These are phyloP conservation scores for Marasmius sp. DNA, from an alignment of 1,284 basidiomycete genomes.

Conservation along the genomic window DNA sequence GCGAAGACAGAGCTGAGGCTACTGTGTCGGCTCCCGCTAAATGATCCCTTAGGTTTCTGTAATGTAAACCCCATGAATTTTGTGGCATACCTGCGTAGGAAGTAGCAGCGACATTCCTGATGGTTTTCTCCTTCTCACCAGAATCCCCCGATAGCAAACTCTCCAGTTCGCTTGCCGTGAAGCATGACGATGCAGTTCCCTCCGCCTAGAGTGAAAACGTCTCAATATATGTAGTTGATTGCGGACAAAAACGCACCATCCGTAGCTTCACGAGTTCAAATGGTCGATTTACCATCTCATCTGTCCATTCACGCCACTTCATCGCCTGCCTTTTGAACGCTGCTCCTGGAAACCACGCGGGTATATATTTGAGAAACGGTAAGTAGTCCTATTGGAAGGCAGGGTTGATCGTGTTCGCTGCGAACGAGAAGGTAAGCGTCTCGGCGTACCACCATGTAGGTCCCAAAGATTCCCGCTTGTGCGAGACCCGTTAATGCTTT, in stretches of 20 bases:
- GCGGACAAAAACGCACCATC: conserved; percentile 22
- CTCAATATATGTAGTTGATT: neutral
- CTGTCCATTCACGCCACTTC: conserved; percentile 35
- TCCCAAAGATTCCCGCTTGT: conserved; percentile 41
- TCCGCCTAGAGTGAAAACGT: conserved; percentile 16
- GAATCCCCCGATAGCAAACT: conserved; percentile 23
- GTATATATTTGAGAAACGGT: conserved; percentile 36
- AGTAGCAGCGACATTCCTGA: conserved; percentile 44
- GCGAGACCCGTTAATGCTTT: conserved; percentile 32
- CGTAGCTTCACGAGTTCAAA: conserved; percentile 37
- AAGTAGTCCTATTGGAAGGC: conserved; percentile 32
- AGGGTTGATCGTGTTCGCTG: conserved; percentile 11
- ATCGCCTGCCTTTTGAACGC: conserved; percentile 38
- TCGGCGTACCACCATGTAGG: conserved; percentile 37
- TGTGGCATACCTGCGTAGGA: conserved; percentile 35
- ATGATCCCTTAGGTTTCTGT: neutral
- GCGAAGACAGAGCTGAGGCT: conserved; percentile 33
- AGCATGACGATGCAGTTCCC: conserved; percentile 30
- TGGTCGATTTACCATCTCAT: conserved; percentile 39
- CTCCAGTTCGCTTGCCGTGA: conserved; percentile 38
- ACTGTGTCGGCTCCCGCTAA: conserved; percentile 34
- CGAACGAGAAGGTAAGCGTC: conserved; percentile 10
- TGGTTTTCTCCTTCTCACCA: conserved; percentile 29
- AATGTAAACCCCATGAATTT: neutral
- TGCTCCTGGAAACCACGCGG: conserved; percentile 37